These are phyloP conservation scores for Aspergillus oerlinghausenensis DNA, from an alignment of 2,329 filamentous ascomycete genomes.

Conservation along the genomic window DNA sequence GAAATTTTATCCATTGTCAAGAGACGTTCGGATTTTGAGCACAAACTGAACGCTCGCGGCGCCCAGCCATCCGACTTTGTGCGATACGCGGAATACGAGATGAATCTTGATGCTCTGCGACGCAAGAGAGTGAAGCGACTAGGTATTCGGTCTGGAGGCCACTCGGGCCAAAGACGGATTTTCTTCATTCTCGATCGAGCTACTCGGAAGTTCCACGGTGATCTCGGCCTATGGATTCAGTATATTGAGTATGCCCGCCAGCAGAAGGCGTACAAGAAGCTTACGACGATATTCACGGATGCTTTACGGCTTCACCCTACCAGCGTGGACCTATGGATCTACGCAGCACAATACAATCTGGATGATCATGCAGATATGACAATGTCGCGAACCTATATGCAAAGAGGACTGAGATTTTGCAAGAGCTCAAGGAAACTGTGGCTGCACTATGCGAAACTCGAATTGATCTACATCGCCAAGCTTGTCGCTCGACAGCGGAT, in stretches of 20 bases:
- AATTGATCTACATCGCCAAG: slow-evolving; percentile 87
- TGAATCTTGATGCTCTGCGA: slow-evolving; percentile 67
- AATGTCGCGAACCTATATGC: slow-evolving; percentile 77
- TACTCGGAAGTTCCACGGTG: slow-evolving; percentile 77
- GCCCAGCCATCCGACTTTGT: slow-evolving; percentile 74
- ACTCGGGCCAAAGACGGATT: slow-evolving; percentile 74
- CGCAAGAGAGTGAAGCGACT: slow-evolving; percentile 78
- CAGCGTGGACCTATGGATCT: slow-evolving; percentile 78
- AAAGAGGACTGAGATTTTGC: slow-evolving; percentile 86
- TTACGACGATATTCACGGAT: slow-evolving; percentile 57
- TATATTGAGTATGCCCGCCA: slow-evolving; percentile 78
- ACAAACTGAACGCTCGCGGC: slow-evolving; percentile 78
- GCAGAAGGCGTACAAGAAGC: slow-evolving; percentile 59
- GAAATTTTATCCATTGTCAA: slow-evolving; percentile 85
- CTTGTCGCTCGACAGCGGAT: slow-evolving; percentile 69
- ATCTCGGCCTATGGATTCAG: slow-evolving; percentile 78
- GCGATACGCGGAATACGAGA: slow-evolving; percentile 71
- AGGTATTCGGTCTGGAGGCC: slow-evolving; percentile 66
- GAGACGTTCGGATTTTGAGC: slow-evolving; percentile 90
- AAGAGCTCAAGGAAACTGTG: slow-evolving; percentile 69
- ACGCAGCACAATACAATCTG: slow-evolving; percentile 71
- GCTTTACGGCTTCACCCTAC: slow-evolving; percentile 81
- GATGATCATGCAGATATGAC: slow-evolving; percentile 83
- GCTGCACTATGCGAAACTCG: slow-evolving; percentile 84
- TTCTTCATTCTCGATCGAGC: slow-evolving; percentile 87